phyloP scores from a whole-genome alignment of 345 rosid species.

The Moricandia arvensis region DNA sequence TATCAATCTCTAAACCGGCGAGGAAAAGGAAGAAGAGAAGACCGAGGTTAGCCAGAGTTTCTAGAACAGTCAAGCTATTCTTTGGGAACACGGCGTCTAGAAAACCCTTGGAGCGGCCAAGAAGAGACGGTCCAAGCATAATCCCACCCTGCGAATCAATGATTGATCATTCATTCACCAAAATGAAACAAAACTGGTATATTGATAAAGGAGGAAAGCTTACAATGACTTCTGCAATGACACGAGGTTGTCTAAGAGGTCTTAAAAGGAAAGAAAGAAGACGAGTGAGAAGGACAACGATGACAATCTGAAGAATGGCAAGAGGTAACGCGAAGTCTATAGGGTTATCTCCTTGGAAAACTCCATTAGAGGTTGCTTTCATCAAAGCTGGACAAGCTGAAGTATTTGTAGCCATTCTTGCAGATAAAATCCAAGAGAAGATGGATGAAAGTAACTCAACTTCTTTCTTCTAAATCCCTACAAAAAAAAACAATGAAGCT shows the following conservation, averaged over 20 bases:
- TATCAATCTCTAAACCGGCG: conserved; percentile 69
- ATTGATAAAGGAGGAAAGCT: too few species aligned
- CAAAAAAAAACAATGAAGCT: not conserved
- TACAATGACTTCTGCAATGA: conserved; percentile 76
- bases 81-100: conserved; percentile 54
- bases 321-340: conserved; percentile 72
- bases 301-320: conserved; percentile 62
- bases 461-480: not conserved
- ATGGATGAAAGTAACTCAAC: not conserved
- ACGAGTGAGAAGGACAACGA: conserved; percentile 63
- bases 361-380: conserved; percentile 77
- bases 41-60: conserved; percentile 71
- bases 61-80: conserved; percentile 61
- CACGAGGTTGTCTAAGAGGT: conserved; percentile 79
- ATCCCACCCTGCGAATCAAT: conserved; percentile 54
- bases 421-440: not conserved
- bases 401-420: conserved; percentile 43
- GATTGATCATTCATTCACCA: not conserved
- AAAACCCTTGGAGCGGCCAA: conserved; percentile 56
- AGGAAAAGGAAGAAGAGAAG: conserved; percentile 72
- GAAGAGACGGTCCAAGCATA: conserved; percentile 73
- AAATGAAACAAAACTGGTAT: too few species aligned
- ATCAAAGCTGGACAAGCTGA: conserved; percentile 50
- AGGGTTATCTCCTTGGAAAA: conserved; percentile 70
- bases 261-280: conserved; percentile 58